Conservation (phyloP, 1,284 basidiomycete species). For the Cystobasidium pallidum region DNA sequence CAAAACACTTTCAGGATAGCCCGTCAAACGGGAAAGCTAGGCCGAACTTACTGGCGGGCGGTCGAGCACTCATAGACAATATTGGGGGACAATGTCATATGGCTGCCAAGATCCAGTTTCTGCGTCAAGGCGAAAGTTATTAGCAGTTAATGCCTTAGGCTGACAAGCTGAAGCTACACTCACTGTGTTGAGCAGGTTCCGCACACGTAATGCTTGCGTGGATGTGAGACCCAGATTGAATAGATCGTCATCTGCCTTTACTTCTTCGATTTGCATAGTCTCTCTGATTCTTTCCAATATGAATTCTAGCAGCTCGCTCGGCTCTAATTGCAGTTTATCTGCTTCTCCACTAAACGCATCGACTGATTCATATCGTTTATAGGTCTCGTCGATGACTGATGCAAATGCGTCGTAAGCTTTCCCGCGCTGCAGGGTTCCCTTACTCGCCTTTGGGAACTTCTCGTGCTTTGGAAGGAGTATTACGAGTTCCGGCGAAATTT, state of each 20-base stretch:
- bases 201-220: slow-evolving; percentile 63
- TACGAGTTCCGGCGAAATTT: slow-evolving; percentile 63
- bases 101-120: slow-evolving; percentile 6
- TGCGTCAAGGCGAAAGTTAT: background rate
- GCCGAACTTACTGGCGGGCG: slow-evolving; percentile 54
- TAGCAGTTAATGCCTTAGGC: background rate
- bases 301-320: slow-evolving; percentile 28
- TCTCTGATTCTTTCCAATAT: slow-evolving; percentile 44
- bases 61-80: slow-evolving; percentile 62
- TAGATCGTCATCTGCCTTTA: slow-evolving; percentile 52
- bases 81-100: slow-evolving; percentile 50
- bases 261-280: slow-evolving; percentile 47
- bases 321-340: slow-evolving; percentile 10
- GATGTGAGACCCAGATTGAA: slow-evolving; percentile 65
- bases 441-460: slow-evolving; percentile 60
- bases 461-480: slow-evolving; percentile 60
- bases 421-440: slow-evolving; percentile 60
- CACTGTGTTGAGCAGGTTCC: slow-evolving; percentile 62
- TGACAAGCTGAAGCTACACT: slow-evolving; percentile 53
- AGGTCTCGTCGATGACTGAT: slow-evolving; percentile 61
- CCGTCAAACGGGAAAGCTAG: background rate
- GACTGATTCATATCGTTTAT: slow-evolving; percentile 61
- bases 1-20: background rate
- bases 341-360: slow-evolving; percentile 50
- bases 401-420: slow-evolving; percentile 63